Evolutionary conservation across 345 rosid genomes (phyloP), one percentile per base, ranked within the genome.

Genomic region (Gynandropsis gynandra): DNA sequence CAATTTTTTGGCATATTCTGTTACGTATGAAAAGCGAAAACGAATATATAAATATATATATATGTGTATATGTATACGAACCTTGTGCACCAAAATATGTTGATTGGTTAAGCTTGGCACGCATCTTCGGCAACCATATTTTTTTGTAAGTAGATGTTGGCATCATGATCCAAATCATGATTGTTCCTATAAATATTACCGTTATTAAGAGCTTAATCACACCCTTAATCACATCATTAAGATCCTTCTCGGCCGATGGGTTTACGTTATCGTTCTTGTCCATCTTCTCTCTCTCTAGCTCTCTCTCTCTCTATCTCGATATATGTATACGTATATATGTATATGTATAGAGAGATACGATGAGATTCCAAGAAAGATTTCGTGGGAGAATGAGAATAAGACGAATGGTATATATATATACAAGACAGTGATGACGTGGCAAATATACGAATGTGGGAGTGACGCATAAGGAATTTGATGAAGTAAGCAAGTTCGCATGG

Each of bases 41-140:
- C 8, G 41, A 29, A 16, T 14, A 34, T 11, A n/a, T n/a, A n/a
- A n/a, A n/a, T n/a, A n/a, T n/a, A n/a, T n/a, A n/a, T n/a, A 6
- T 19, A 39, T 33, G 6, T 5, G 41, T 18, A 16, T 14, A 34
- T 11, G 10, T 17, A 8, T 33, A 16, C 55, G 34, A 32, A 76
- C 93, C 97, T 75, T 85, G 72, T 24, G 24, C 42, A 49, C 94
- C 90, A 33, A 86, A 64, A 62, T 51, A 86, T 1, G 74, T 75
- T 2, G 90, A 76, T 16, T 40, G 8, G 16, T 58, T 44, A 29
- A 60, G 35, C 55, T 80, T 65, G 29, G 55, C 12, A 38, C 66
- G 58, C 72, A 87, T 41, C 19, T 19, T 9, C 21, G 67, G 73
- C 44, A 17, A 20, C 93, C 90, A 83, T 14, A 38, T 33, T 11